Base-by-base conservation (phyloP, 108 stramenopile species). In the Pseudonitzschia multiseries region DNA sequence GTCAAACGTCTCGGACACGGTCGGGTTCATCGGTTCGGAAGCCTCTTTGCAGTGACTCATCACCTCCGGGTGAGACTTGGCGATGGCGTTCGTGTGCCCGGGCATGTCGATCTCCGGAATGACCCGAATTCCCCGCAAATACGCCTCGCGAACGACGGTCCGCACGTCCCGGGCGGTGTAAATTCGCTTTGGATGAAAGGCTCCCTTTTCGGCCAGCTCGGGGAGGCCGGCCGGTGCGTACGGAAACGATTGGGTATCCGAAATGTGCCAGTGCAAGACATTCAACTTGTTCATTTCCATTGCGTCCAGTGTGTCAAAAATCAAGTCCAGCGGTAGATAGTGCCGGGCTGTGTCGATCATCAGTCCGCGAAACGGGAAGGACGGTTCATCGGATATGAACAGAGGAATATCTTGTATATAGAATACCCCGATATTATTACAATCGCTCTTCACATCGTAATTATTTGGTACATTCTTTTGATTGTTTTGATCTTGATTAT, bases 261-360 rank as follows among this genome's bases (percentile, higher is more conserved):
- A 68, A 52, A 95, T 56, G 69, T 91, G 91, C 90, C 89, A 93
- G 65, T 95, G 94, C 46, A 95, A 54, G 14, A 86, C 78, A 78
- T 95, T 95, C 60, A 93, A 48, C 72, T 91, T 91, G 61, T 87
- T 79, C 68, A 76, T 72, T 20, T 78, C 71, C 89, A 93, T 87
- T 48, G 82, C 75, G 62, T 88, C 82, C 24, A 96, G 48, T 22
- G 75, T 82, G 13, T 80, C 68, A 77, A 88, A 50, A 12, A 93
- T 85, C 56, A 80, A 28, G n/a, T 75, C 40, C 21, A 89, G 50
- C 24, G 89, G 88, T 13, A 87, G 76, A 66, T 79, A 96, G 79
- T 96, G 92, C 12, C 95, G 83, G 40, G 81, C 67, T 17, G 88
- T 79, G 78, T 96, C 95, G 41, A 96, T 81, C 70, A 92, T 68